A percentile compares a stretch with the other conserved stretches of the same genome.
These are phyloP conservation scores for Saturnispora halmiae DNA, from an alignment of 805 yeast species.

Conservation along the genomic window DNA sequence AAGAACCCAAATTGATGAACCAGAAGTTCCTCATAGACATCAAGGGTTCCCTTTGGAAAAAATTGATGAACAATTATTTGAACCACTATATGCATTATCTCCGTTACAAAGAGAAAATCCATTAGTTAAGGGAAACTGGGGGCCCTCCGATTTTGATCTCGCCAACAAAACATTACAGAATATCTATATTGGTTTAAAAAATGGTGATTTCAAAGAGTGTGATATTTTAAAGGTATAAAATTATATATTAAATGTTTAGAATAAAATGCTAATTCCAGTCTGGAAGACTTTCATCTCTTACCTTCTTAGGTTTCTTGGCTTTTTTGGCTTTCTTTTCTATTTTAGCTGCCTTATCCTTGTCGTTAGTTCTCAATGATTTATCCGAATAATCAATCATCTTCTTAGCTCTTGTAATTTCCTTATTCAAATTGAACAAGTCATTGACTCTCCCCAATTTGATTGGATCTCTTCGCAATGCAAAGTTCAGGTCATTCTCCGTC, in stretches of 20 bases:
- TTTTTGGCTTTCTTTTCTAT: background rate
- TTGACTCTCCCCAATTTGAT: conserved; percentile 61
- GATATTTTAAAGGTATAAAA: conserved; percentile 9
- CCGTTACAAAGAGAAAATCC: conserved; percentile 16
- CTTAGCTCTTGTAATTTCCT: conserved; percentile 55
- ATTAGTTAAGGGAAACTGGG: conserved; percentile 8
- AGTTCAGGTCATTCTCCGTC: conserved; percentile 64
- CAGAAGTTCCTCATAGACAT: conserved; percentile 15
- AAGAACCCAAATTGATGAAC: conserved; percentile 12
- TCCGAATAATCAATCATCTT: conserved; percentile 60
- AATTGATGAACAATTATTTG: conserved; percentile 12
- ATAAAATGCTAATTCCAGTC: conserved; percentile 1
- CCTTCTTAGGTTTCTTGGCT: conserved; percentile 6
- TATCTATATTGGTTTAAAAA: conserved; percentile 11
- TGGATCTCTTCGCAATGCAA: conserved; percentile 58
- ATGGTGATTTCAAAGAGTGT: conserved; percentile 6
- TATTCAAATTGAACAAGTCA: conserved; percentile 51
- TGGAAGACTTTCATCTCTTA: background rate
- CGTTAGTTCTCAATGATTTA: conserved; percentile 28
- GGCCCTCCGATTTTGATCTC: conserved; percentile 11
- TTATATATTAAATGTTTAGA: background rate
- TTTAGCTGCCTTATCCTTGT: conserved; percentile 15
- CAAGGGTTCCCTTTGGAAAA: conserved; percentile 12
- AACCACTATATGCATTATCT: conserved; percentile 14
- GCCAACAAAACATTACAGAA: conserved; percentile 12